Conservation (phyloP, 495 filamentous ascomycete species). For the Penicillium egyptiacum region DNA sequence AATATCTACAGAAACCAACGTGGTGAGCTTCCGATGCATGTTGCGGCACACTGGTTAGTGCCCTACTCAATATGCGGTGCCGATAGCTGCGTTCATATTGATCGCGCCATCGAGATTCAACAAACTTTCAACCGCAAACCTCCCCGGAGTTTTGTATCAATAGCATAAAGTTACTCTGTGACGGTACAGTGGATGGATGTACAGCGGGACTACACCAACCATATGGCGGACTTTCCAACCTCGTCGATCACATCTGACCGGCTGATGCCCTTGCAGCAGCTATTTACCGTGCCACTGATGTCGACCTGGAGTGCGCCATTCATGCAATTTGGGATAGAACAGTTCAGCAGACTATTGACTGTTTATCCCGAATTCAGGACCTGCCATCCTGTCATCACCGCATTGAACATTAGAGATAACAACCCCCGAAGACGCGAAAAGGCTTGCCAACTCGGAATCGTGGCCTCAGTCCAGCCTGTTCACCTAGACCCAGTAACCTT, state of each 20-base stretch:
- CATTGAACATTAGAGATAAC: conserved; percentile 65
- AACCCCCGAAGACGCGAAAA: conserved; percentile 47
- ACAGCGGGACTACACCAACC: conserved; percentile 58
- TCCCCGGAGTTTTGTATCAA: conserved; percentile 52
- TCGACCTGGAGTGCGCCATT: conserved; percentile 59
- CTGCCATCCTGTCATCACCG: conserved; percentile 48
- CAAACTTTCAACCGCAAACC: conserved; percentile 40
- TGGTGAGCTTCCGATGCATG: conserved; percentile 41
- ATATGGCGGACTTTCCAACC: conserved; percentile 30
- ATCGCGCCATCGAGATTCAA: conserved; percentile 52
- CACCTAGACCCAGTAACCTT: conserved; percentile 64
- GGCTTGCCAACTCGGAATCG: conserved; percentile 56
- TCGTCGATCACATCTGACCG: conserved; percentile 15
- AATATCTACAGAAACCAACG: conserved; percentile 35
- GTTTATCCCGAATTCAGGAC: conserved; percentile 39
- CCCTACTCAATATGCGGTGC: conserved; percentile 41
- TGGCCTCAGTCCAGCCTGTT: conserved; percentile 63
- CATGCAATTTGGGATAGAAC: conserved; percentile 66
- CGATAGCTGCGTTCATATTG: conserved; percentile 50
- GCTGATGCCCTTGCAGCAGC: conserved; percentile 1
- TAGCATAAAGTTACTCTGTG: conserved; percentile 60
- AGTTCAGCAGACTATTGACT: conserved; percentile 53
- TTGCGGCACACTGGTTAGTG: conserved; percentile 60
- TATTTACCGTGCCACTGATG: conserved; percentile 20
- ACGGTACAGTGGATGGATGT: conserved; percentile 60